These are phyloP conservation scores for Phytophthora boehmeriae DNA, from an alignment of 352 stramenopile genomes.

Conservation along the genomic window DNA sequence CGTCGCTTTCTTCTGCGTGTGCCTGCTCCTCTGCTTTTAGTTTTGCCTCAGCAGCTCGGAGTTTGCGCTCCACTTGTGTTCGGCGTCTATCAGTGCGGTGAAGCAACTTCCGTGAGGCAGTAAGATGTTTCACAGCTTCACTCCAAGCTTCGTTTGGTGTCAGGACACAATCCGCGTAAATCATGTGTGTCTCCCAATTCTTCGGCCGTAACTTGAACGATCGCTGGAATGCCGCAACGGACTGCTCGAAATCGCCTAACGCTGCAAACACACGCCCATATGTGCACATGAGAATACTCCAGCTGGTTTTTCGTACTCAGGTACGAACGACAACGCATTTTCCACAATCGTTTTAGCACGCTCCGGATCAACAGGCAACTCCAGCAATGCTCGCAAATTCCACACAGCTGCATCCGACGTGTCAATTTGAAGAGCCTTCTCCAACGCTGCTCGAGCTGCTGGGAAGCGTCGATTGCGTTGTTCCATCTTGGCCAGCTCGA, in stretches of 20 bases:
- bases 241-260: constrained; percentile 72
- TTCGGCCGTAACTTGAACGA: constrained; percentile 81
- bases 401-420: constrained; percentile 65
- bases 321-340: constrained; percentile 65
- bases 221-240: constrained; percentile 78
- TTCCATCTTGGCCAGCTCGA: constrained; percentile 86
- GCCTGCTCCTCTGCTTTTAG: constrained; percentile 31
- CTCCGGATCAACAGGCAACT: constrained; percentile 67
- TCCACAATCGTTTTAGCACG: constrained; percentile 80
- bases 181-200: constrained; percentile 87
- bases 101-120: constrained; percentile 65
- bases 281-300: constrained; percentile 86
- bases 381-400: constrained; percentile 83
- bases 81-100: constrained; percentile 57
- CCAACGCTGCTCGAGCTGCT: constrained; percentile 61
- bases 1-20: constrained; percentile 18
- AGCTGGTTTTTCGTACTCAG: constrained; percentile 84
- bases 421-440: constrained; percentile 81
- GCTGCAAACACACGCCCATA: constrained; percentile 77
- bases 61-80: constrained; percentile 63
- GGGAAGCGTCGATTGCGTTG: constrained; percentile 67
- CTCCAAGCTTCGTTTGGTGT: constrained; percentile 72
- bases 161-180: constrained; percentile 82
- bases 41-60: constrained; percentile 50
- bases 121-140: constrained; percentile 77